Base-by-base conservation (phyloP, 345 rosid species). In the Toxicodendron radicans region DNA sequence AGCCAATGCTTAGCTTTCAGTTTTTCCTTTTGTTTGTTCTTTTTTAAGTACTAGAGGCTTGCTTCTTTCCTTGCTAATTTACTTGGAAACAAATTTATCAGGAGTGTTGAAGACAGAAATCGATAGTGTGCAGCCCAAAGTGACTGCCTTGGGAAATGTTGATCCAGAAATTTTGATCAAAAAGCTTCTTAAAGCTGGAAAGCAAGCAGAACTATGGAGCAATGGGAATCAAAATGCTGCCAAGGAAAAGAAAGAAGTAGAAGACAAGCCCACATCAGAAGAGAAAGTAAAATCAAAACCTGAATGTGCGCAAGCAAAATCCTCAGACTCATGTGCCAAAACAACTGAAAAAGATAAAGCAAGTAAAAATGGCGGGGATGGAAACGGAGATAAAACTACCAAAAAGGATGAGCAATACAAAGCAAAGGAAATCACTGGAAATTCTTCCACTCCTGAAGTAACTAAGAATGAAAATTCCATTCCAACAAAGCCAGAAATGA, bases 31-130 rank as follows among this genome's bases (percentile, higher is more conserved):
- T 70, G 57, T 60, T 7, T 24, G 11, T 10, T 30, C 27, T 18
- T 43, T 7, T n/a, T 48, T 13, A 20, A 18, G 48, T 24, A 58
- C 62, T 38, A 2, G 64, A 16, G 1, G 7, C 14, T 21, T n/a
- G 46, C 58, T 32, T 41, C 4, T 14, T 70, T 12, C 45, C 20
- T 41, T 60, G 70, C 75, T 58, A 68, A 68, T 43, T 64, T 33
- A 24, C 46, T 21, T 51, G 51, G 58, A 27, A 71, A 58, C 52
- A 52, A 53, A 49, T 43, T 21, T 53, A 11, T 35, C 85, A 88
- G 92, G 92, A 43, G 92, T 88, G 41, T 64, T 83, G 32, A 85
- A 73, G 77, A 74, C 80, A 9, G 88, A 88, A 73, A 76, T 88
- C 24, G 86, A 88, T 79, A 75, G 81, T 18, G 41, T 38, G 46